phyloP scores from a whole-genome alignment of 805 yeast species.

The Yamadazyma nakazawae region DNA sequence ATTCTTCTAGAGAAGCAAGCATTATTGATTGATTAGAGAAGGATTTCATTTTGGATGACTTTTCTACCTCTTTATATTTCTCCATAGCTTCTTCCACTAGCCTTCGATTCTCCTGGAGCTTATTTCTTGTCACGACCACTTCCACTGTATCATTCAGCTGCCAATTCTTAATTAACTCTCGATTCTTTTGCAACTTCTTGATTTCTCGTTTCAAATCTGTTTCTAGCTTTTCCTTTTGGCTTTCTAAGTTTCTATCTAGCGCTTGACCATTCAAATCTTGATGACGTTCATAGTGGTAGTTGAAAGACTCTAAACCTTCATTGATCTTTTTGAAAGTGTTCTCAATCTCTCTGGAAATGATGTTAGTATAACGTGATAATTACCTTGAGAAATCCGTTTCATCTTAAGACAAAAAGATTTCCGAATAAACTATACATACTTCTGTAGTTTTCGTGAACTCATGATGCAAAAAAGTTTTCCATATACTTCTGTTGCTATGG shows the following conservation, averaged over 20 bases:
- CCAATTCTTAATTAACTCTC: conserved; percentile 47
- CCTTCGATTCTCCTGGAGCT: conserved; percentile 36
- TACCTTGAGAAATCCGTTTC: background rate
- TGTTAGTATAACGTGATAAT: conserved; percentile 10
- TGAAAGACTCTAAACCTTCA: conserved; percentile 44
- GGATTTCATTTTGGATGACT: conserved; percentile 41
- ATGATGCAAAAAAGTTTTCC: conserved; percentile 4
- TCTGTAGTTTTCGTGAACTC: conserved; percentile 30
- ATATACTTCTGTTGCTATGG: background rate
- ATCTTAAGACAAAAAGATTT: background rate
- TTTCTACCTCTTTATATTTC: conserved; percentile 42
- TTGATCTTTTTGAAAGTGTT: conserved; percentile 42
- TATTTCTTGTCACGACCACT: conserved; percentile 23
- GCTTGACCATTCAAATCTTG: conserved; percentile 30
- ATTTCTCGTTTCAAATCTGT: conserved; percentile 44
- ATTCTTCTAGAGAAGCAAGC: conserved; percentile 36
- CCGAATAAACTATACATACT: conserved; percentile 23
- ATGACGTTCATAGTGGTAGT: conserved; percentile 43
- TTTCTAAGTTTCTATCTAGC: conserved; percentile 30
- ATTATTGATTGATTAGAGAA: conserved; percentile 45
- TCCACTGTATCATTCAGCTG: conserved; percentile 34
- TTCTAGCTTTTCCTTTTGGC: conserved; percentile 44
- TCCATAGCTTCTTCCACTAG: conserved; percentile 46
- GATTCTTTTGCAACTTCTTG: conserved; percentile 42
- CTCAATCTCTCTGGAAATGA: conserved; percentile 33